Conservation (phyloP, 768 basidiomycete genomes). For the Mycena capillaripes region DNA sequence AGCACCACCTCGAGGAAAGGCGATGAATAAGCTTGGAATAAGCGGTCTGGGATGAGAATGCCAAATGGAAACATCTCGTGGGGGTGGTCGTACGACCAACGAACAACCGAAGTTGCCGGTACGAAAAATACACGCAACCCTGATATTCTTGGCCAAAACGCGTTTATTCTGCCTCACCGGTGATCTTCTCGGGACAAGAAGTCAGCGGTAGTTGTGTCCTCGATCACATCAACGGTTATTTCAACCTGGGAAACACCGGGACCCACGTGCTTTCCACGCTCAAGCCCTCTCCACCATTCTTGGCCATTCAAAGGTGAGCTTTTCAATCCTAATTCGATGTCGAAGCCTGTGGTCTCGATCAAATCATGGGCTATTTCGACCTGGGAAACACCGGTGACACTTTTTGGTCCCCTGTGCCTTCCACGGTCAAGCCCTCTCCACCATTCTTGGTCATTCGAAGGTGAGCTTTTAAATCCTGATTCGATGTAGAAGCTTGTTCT, state of each 20-base stretch:
- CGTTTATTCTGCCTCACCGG: conserved; percentile 5
- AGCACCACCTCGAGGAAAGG: too few relatives aligned
- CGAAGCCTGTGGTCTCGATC: conserved; percentile 9
- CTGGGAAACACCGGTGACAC: neutral
- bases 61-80: neutral
- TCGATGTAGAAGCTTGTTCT: conserved; percentile 2
- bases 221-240: conserved; percentile 25
- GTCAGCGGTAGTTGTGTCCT: conserved; percentile 8
- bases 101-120: conserved; percentile 16
- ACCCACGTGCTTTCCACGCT: neutral
- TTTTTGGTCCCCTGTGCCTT: neutral
- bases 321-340: neutral
- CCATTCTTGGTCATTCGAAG: conserved; percentile 8
- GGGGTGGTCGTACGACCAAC: neutral
- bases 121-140: neutral
- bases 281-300: conserved; percentile 2
- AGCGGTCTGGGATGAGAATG: neutral
- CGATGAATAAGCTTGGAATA: too few relatives aligned
- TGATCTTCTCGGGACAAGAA: conserved; percentile 1
- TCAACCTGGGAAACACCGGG: neutral
- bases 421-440: conserved; percentile 16
- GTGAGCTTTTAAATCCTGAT: neutral
- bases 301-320: conserved; percentile 7
- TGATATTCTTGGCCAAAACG: neutral
- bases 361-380: too few relatives aligned